Percentiles rank a stretch among this genome's conserved stretches.
These are phyloP conservation scores for Debaryomycetaceae sp. DNA, from an alignment of 1,139 yeast genomes.

Conservation along the genomic window DNA sequence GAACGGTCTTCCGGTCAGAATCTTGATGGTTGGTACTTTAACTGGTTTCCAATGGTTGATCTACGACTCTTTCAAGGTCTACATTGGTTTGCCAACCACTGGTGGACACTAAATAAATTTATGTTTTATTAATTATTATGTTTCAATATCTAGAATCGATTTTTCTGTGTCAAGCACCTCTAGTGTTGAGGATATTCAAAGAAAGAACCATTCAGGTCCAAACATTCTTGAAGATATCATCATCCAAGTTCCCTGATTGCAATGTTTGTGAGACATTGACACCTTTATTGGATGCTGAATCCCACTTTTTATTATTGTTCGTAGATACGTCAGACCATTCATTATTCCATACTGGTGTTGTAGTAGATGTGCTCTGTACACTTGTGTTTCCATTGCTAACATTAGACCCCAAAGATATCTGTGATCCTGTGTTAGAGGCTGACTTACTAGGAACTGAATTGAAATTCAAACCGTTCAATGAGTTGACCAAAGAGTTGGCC, in stretches of 20 bases:
- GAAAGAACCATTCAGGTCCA: constrained; percentile 51
- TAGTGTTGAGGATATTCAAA: neutral
- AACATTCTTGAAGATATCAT: constrained; percentile 51
- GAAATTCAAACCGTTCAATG: constrained; percentile 36
- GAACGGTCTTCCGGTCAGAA: constrained; percentile 94
- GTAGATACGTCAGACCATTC: constrained; percentile 35
- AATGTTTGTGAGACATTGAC: constrained; percentile 5
- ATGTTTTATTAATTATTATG: constrained; percentile 4
- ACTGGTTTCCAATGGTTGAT: constrained; percentile 97
- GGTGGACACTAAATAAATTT: constrained; percentile 52
- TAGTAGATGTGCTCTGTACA: constrained; percentile 7
- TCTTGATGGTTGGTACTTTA: constrained; percentile 93
- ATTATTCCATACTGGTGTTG: constrained; percentile 25
- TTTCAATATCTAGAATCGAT: neutral
- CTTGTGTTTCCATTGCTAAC: constrained; percentile 1
- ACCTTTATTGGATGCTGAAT: constrained; percentile 5
- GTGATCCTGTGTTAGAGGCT: constrained; percentile 7
- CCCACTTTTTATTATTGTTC: constrained; percentile 1
- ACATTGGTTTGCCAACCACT: constrained; percentile 88
- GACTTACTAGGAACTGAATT: constrained; percentile 7
- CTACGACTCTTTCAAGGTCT: constrained; percentile 90
- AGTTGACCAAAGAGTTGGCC: constrained; percentile 24
- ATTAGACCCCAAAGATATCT: constrained; percentile 6
- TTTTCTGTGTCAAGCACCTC: neutral
- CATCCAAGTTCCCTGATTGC: constrained; percentile 28